A percentile compares a stretch with the other conserved stretches of the same genome.
These are phyloP conservation scores for Tetraselmis chui DNA, from an alignment of 139 green algal species.

Conservation along the genomic window DNA sequence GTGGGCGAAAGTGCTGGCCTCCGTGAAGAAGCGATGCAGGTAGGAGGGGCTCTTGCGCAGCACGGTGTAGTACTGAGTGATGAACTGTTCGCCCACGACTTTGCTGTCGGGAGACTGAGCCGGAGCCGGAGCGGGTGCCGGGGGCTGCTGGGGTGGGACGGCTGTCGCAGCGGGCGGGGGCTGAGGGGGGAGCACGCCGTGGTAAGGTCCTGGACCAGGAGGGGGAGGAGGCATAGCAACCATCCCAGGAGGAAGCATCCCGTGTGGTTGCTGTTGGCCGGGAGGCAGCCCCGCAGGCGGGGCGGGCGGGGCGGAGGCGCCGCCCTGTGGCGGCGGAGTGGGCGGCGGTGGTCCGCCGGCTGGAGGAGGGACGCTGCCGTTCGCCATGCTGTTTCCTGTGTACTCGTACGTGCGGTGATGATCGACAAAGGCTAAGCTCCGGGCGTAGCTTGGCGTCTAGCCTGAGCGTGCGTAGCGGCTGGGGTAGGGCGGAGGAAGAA, in stretches of 20 bases:
- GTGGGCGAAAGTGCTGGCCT: constrained; percentile 58
- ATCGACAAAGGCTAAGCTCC: too few relatives aligned
- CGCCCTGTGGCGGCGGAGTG: too few relatives aligned
- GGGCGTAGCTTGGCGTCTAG: too few relatives aligned
- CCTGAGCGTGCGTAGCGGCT: too few relatives aligned
- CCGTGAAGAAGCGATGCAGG: constrained; percentile 80
- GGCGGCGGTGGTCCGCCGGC: too few relatives aligned
- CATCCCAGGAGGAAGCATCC: background rate
- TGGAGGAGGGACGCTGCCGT: background rate
- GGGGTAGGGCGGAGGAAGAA: too few relatives aligned
- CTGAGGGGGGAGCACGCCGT: background rate
- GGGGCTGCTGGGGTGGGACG: background rate
- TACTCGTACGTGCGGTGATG: too few relatives aligned
- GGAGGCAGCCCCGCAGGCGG: background rate
- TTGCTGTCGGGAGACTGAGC: background rate
- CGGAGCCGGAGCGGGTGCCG: too few relatives aligned
- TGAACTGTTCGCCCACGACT: constrained; percentile 75
- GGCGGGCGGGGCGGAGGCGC: too few relatives aligned
- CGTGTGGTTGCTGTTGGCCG: too few relatives aligned
- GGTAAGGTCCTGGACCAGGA: too few relatives aligned
- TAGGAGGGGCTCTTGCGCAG: constrained; percentile 54
- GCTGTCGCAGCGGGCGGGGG: background rate
- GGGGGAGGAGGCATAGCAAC: background rate
- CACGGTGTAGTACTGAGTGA: constrained; percentile 80
- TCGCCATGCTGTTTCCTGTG: background rate